A percentile compares a stretch with the other conserved stretches of the same genome.
Conservation (phyloP, 1,284 basidiomycete species). For the Sporisorium iseilematis-ciliati region DNA sequence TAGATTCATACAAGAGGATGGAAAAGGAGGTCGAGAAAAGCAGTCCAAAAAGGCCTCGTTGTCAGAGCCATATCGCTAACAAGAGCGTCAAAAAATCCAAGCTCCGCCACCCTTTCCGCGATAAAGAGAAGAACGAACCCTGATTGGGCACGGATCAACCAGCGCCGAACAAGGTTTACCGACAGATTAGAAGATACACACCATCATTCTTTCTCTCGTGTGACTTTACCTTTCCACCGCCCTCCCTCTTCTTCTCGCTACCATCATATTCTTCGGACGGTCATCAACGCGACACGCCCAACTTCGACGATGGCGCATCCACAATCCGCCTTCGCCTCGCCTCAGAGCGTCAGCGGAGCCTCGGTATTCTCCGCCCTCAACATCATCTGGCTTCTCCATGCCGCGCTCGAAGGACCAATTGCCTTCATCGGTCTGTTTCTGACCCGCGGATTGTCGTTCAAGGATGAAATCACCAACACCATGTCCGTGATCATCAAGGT, state of each 20-base stretch:
- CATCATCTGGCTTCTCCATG: conserved; percentile 78
- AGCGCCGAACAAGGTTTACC: conserved; percentile 12
- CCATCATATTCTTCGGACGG: neutral
- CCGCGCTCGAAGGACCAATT: conserved; percentile 80
- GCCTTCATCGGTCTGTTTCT: conserved; percentile 80
- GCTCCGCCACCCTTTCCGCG: neutral
- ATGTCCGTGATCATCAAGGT: conserved; percentile 81
- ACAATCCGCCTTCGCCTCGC: conserved; percentile 39
- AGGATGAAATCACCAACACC: conserved; percentile 81
- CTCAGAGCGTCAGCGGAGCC: conserved; percentile 4
- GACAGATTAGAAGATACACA: conserved; percentile 2
- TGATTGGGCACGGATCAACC: conserved; percentile 23
- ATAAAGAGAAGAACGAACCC: conserved; percentile 10
- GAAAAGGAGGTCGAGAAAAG: conserved; percentile 6
- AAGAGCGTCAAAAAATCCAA: neutral
- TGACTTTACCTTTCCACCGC: neutral
- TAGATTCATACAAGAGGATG: neutral
- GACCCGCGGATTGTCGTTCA: conserved; percentile 76
- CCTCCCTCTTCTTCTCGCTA: neutral
- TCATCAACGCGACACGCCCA: too few relatives aligned
- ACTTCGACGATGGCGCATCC: conserved; percentile 39
- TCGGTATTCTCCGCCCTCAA: conserved; percentile 34
- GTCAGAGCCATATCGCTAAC: neutral
- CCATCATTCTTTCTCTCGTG: neutral
- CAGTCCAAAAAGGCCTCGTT: neutral